These are phyloP conservation scores for Meripilus lineatus DNA, from an alignment of 1,284 basidiomycete genomes.

Conservation along the genomic window DNA sequence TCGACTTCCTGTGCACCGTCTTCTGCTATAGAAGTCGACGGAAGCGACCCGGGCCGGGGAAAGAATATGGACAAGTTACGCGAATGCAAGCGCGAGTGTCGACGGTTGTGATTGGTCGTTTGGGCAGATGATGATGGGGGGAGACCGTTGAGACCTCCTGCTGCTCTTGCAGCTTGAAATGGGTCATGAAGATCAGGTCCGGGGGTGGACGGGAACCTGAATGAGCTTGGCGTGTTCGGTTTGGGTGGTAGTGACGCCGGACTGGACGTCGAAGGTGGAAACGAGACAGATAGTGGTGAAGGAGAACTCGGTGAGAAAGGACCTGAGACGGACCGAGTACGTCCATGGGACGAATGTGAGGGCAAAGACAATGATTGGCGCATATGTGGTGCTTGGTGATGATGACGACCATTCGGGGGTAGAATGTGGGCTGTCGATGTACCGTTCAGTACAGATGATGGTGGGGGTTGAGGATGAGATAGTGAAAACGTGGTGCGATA, in stretches of 20 bases:
- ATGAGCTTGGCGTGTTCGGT: constrained; percentile 7
- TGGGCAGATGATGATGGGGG: constrained; percentile 13
- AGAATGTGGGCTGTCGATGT: constrained; percentile 17
- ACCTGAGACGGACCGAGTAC: constrained; percentile 49
- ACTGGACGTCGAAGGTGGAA: constrained; percentile 27
- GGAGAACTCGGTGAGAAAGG: constrained; percentile 49
- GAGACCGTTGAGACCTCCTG: constrained; percentile 17
- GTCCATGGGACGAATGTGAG: constrained; percentile 24
- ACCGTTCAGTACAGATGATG: constrained; percentile 26
- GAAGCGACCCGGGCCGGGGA: constrained; percentile 70
- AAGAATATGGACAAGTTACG: constrained; percentile 91
- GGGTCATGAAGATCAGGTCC: constrained; percentile 18
- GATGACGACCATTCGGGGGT: constrained; percentile 16
- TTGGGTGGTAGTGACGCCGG: constrained; percentile 12
- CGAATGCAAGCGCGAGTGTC: constrained; percentile 79
- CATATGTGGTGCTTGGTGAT: constrained; percentile 33
- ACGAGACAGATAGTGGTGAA: constrained; percentile 45
- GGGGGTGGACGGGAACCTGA: constrained; percentile 18
- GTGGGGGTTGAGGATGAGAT: constrained; percentile 19
- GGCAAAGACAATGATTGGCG: constrained; percentile 43
- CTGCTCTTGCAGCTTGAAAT: constrained; percentile 11
- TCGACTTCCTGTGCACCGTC: constrained; percentile 57
- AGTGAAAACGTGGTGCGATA: constrained; percentile 32
- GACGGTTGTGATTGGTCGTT: constrained; percentile 31
- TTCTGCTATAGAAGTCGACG: constrained; percentile 58